These are phyloP conservation scores for Phytopythium cucurbitacearum DNA, from an alignment of 352 stramenopile genomes.

Conservation along the genomic window DNA sequence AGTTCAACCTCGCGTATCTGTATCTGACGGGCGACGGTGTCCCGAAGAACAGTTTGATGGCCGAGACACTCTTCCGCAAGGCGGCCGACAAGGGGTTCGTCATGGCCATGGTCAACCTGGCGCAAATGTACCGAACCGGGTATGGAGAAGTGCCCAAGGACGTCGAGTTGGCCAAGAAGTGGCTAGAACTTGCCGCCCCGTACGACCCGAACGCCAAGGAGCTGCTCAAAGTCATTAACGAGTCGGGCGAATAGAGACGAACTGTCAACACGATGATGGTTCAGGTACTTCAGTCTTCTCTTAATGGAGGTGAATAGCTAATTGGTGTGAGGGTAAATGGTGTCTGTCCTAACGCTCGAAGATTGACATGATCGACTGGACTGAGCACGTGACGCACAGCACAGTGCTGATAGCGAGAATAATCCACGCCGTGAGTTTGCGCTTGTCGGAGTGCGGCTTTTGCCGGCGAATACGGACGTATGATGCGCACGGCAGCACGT, in stretches of 20 bases:
- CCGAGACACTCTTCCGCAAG: conserved; percentile 67
- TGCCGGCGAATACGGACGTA: conserved; percentile 83
- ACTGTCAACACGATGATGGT: too few relatives aligned
- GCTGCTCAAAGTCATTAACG: conserved; percentile 38
- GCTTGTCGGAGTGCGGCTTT: conserved; percentile 56
- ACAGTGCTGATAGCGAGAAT: conserved; percentile 74
- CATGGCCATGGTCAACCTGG: conserved; percentile 87
- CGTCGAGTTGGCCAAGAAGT: conserved; percentile 57
- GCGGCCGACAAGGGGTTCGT: conserved; percentile 77
- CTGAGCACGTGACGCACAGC: conserved; percentile 64
- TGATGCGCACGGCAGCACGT: conserved; percentile 83
- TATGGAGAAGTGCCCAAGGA: conserved; percentile 66
- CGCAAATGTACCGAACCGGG: conserved; percentile 76
- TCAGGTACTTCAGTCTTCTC: background rate
- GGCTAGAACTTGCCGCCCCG: conserved; percentile 69
- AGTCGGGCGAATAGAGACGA: conserved; percentile 3
- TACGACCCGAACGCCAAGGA: conserved; percentile 79
- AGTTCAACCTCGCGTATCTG: conserved; percentile 79
- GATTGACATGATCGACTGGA: conserved; percentile 55
- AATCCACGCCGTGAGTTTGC: conserved; percentile 70
- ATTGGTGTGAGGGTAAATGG: background rate
- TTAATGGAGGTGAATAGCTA: too few relatives aligned
- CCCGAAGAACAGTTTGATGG: conserved; percentile 45
- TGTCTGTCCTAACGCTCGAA: conserved; percentile 6
- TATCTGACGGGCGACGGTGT: conserved; percentile 68